Base-by-base conservation (phyloP, 768 basidiomycete species). In the Lactarius sanguifluus region DNA sequence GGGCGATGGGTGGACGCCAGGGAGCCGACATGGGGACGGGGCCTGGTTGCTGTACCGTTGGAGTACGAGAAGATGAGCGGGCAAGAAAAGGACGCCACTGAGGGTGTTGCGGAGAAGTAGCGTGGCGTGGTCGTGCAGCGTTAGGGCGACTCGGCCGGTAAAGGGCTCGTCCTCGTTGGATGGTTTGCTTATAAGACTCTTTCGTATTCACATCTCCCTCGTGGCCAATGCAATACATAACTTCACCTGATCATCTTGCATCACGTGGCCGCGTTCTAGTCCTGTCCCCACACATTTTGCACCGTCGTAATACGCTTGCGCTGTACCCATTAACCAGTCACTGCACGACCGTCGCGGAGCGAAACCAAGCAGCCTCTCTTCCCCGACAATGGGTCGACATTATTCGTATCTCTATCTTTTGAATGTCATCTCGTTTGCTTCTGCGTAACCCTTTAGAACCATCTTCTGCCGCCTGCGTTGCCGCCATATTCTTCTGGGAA, bases 11-110 rank as follows among this genome's bases (percentile, higher is more conserved):
- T 40, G 50, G 58, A 18, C 25, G 50, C 66, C 57, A 67, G 59
- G 41, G 52, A 45, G 40, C 57, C 20, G 66, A 59, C 66, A 67
- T 67, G 62, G 52, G 52, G 34, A 28, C 34, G 41, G 45, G 25
- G 32, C 34, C n/a, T 59, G 34, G 20, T 43, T 36, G 47, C 43
- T 45, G 43, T 45, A 45, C 20, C 3, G 16, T 41, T 41, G 43
- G 56, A 41, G 56, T 23, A 32, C n/a, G 54, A 63, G 55, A 38
- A 54, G 61, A 62, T 16, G 18, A 43, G 7, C 23, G 36, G 25
- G 32, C 5, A n/a, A 34, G 15, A 23, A 12, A 40, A 41, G 34
- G 18, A 57, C 45, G 56, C 65, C 56, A 66, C 57, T 59, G 65
- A 57, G 61, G 57, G 36, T 16, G 45, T 61, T 36, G 40, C 41